Evolutionary conservation across 2,329 filamentous ascomycete species (phyloP).

Genomic region (Coniosporium tulheliwenetii): DNA sequence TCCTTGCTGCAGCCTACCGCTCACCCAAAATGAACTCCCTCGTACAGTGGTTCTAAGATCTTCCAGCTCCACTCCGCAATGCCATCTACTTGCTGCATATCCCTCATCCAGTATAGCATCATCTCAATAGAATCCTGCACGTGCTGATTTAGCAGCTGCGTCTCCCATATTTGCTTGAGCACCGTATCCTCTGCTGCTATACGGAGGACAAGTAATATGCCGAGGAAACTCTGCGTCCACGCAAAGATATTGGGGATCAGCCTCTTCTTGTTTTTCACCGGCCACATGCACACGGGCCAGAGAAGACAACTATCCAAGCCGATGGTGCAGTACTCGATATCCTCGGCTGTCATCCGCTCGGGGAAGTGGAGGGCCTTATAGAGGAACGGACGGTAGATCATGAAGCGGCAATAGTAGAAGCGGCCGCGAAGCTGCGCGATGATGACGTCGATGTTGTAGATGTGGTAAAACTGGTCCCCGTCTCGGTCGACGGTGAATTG

Average conservation of each 20-base stretch:
- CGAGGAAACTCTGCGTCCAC: slow-evolving; percentile 47
- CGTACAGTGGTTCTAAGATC: slow-evolving; percentile 33
- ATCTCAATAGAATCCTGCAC: slow-evolving; percentile 37
- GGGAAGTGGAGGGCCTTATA: slow-evolving; percentile 45
- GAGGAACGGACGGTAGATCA: slow-evolving; percentile 42
- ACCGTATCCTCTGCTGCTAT: slow-evolving; percentile 38
- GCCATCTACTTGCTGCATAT: slow-evolving; percentile 38
- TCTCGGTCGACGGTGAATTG: no score
- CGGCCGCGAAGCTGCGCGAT: slow-evolving; percentile 40
- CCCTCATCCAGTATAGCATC: slow-evolving; percentile 44
- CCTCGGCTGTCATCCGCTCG: slow-evolving; percentile 36
- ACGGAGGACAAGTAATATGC: slow-evolving; percentile 41
- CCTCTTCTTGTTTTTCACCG: slow-evolving; percentile 40
- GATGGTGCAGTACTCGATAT: slow-evolving; percentile 36
- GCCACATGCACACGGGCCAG: slow-evolving; percentile 45
- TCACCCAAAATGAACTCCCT: no score
- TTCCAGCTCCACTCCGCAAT: slow-evolving; percentile 42
- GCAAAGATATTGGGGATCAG: slow-evolving; percentile 44
- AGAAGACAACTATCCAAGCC: slow-evolving; percentile 42
- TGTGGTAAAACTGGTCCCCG: no score
- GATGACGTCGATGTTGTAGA: slow-evolving; percentile 39
- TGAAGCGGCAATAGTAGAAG: slow-evolving; percentile 43
- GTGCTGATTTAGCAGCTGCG: slow-evolving; percentile 30
- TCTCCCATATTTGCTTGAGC: slow-evolving; percentile 33
- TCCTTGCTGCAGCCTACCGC: no score